A percentile compares a stretch with the other conserved stretches of the same genome.
These are phyloP conservation scores for Coniochaeta pulveracea DNA, from an alignment of 2,329 filamentous ascomycete species.

Conservation along the genomic window DNA sequence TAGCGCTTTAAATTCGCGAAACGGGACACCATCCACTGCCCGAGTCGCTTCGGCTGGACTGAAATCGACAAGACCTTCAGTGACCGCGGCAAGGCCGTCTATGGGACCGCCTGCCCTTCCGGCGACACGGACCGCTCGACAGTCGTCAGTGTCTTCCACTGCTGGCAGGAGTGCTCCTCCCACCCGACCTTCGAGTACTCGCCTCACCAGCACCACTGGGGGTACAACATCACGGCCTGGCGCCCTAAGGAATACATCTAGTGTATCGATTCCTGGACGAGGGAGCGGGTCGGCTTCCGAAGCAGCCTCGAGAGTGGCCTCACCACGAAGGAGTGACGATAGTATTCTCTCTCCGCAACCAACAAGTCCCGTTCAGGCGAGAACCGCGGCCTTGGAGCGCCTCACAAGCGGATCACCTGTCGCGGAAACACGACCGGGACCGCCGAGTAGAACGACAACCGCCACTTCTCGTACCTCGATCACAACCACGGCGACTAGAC, in stretches of 20 bases:
- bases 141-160: conserved; percentile 31
- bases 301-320: conserved; percentile 23
- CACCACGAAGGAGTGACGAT: conserved; percentile 39
- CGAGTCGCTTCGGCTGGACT: conserved; percentile 29
- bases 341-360: conserved; percentile 38
- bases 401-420: conserved; percentile 25
- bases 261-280: conserved; percentile 31
- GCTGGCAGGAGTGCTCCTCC: conserved; percentile 18
- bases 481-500: conserved; percentile 4
- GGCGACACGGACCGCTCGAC: conserved; percentile 28
- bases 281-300: conserved; percentile 25
- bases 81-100: conserved; percentile 44
- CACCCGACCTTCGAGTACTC: conserved; percentile 26
- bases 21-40: conserved; percentile 50
- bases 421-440: conserved; percentile 20
- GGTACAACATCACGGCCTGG: conserved; percentile 24
- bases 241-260: conserved; percentile 31
- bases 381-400: conserved; percentile 39
- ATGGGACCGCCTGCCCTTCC: conserved; percentile 56
- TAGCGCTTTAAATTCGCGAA: conserved; percentile 49
- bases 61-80: conserved; percentile 40
- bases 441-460: conserved; percentile 15
- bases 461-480: conserved; percentile 2
- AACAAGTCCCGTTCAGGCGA: conserved; percentile 36
- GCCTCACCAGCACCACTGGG: conserved; percentile 25